These are phyloP conservation scores for Blastocrithidia nonstop DNA, from an alignment of 208 protist genomes.

Conservation along the genomic window DNA sequence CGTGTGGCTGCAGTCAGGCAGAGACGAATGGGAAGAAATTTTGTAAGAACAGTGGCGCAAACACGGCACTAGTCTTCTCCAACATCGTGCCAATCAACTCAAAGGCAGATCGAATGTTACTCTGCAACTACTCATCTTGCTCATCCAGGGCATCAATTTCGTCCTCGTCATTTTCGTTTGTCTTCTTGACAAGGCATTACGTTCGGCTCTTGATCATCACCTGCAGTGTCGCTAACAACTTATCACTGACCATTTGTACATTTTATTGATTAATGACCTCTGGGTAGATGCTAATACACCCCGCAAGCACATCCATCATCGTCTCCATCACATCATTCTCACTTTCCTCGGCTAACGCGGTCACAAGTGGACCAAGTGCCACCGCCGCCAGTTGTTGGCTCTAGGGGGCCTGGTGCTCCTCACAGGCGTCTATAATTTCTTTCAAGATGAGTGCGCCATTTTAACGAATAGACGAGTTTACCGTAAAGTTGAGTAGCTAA, in stretches of 20 bases:
- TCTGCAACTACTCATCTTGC: constrained; percentile 58
- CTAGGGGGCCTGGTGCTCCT: constrained; percentile 13
- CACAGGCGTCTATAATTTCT: constrained; percentile 37
- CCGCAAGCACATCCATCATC: constrained; percentile 41
- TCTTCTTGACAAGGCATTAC: constrained; percentile 29
- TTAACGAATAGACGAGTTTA: constrained; percentile 48
- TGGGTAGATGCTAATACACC: constrained; percentile 41
- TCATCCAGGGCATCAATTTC: constrained; percentile 59
- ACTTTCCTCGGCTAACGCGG: constrained; percentile 44
- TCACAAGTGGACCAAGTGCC: constrained; percentile 29
- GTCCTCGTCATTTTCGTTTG: constrained; percentile 70
- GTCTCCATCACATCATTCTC: constrained; percentile 39
- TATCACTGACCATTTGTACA: constrained; percentile 35
- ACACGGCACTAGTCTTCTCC: constrained; percentile 30
- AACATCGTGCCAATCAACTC: constrained; percentile 63
- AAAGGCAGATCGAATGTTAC: constrained; percentile 28
- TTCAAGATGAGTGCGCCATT: constrained; percentile 58
- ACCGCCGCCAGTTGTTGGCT: constrained; percentile 27
- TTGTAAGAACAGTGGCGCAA: constrained; percentile 41
- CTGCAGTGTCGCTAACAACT: constrained; percentile 42
- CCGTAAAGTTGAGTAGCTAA: constrained; percentile 34
- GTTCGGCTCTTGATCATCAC: constrained; percentile 28
- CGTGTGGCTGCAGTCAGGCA: constrained; percentile 28
- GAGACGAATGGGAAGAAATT: constrained; percentile 50
- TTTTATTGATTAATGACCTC: constrained; percentile 32